Evolutionary conservation across 2,329 filamentous ascomycete genomes (phyloP).

Genomic region (Aureobasidium sp.): DNA sequence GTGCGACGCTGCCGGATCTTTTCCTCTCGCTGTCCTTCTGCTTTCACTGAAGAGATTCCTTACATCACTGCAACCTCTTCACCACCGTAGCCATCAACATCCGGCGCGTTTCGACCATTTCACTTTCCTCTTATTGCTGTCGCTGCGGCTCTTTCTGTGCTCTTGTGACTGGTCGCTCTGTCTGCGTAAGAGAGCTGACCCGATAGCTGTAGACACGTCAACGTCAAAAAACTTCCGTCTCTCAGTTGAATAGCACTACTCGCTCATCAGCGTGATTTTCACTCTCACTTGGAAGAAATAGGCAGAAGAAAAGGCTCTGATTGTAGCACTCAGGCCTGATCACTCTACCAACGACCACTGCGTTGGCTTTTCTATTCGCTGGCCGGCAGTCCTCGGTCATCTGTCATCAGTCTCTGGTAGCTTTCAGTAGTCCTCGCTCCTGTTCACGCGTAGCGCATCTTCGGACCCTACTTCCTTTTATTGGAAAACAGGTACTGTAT

Average conservation of each 20-base stretch:
- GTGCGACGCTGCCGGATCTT: constrained; percentile 1
- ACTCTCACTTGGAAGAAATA: neutral
- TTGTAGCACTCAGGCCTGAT: constrained; percentile 1
- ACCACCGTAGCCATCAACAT: neutral
- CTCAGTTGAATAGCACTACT: constrained; percentile 6
- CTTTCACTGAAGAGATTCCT: neutral
- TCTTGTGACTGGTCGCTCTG: constrained; percentile 11
- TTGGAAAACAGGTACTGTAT: constrained; percentile 13
- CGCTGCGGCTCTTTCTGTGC: constrained; percentile 5
- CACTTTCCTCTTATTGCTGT: neutral
- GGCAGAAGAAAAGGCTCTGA: neutral
- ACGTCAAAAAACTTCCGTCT: constrained; percentile 8
- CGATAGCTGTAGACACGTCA: constrained; percentile 12
- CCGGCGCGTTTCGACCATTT: constrained; percentile 1
- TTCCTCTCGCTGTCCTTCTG: neutral
- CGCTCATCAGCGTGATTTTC: constrained; percentile 4
- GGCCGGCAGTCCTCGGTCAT: neutral
- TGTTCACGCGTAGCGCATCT: neutral
- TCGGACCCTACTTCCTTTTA: constrained; percentile 5
- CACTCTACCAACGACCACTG: neutral
- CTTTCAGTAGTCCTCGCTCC: constrained; percentile 4
- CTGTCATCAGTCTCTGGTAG: constrained; percentile 6
- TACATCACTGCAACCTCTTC: neutral
- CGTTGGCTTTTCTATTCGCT: neutral
- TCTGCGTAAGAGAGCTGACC: constrained; percentile 9